These are phyloP conservation scores for Beauveria medogensis DNA, from an alignment of 2,329 filamentous ascomycete species.

Conservation along the genomic window DNA sequence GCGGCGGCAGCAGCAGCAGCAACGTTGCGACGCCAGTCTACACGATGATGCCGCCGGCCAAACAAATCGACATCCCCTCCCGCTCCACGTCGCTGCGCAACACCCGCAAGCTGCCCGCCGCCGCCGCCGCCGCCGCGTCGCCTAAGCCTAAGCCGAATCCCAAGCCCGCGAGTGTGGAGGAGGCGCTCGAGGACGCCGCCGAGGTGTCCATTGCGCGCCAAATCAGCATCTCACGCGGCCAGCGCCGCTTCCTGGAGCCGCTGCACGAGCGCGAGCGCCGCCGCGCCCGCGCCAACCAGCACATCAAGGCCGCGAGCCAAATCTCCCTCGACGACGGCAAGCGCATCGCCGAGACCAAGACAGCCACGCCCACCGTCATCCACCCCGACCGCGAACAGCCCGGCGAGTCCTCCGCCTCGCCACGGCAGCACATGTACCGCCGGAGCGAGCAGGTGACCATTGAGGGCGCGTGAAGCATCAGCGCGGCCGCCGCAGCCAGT, in stretches of 20 bases:
- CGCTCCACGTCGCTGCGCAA: conserved; percentile 9
- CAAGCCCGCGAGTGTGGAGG: neutral
- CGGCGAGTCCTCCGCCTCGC: conserved; percentile 13
- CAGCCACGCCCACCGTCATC: conserved; percentile 39
- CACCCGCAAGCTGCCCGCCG: too few relatives aligned
- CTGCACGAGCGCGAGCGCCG: conserved; percentile 27
- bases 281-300: conserved; percentile 10
- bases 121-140: neutral
- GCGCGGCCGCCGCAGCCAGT: neutral
- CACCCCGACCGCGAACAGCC: conserved; percentile 19
- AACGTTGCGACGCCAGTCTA: neutral
- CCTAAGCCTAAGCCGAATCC: neutral
- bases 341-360: conserved; percentile 29
- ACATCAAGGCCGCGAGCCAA: conserved; percentile 10
- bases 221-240: conserved; percentile 56
- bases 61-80: neutral
- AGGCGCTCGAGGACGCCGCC: conserved; percentile 43
- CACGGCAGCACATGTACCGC: conserved; percentile 32
- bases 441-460: conserved; percentile 48
- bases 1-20: neutral
- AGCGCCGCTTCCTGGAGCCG: conserved; percentile 51
- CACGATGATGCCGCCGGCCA: neutral
- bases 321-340: conserved; percentile 18
- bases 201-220: conserved; percentile 61
- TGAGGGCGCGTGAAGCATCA: conserved; percentile 31